Evolutionary conservation across 2,329 filamentous ascomycete species (phyloP), one percentile per base, ranked within the genome.

Genomic region (Monilinia aucupariae): DNA sequence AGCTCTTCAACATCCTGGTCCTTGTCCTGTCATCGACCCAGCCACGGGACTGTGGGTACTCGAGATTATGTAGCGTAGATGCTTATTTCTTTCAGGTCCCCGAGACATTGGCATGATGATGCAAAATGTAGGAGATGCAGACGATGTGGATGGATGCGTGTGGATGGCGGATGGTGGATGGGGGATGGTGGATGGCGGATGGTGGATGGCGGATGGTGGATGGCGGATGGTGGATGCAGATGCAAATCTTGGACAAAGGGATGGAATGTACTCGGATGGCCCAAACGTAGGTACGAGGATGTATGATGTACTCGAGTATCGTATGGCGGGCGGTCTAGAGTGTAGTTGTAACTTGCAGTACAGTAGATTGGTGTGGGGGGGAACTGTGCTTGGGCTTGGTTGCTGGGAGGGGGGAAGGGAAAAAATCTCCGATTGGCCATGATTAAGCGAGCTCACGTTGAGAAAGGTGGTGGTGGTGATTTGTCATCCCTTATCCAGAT

Each of bases 351-450:
- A 54, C 22, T 20, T 55, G 15, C 15, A 55, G 17, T 45, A 25
- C 25, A 55, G 30, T 55, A 50, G 53, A 43, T 32, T 55, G 27
- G 10, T 51, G 9, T 8, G 49, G 49, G 9, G 17, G 49, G 49
- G 30, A 49, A 22, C 37, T 41, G 8, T 39, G 25, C 25, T 45
- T 55, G 39, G 39, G 25, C 43, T 43, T 8, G 20, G 25, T 20
- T 41, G 10, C 25, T 54, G 43, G 39, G 45, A 20, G 22, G 41
- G 39, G 53, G 39, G 1, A 30, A 20, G 4, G 8, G 27, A 30
- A 30, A 30, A 48, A 41, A 27, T 56, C 53, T 56, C 45, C 53
- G 53, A 56, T 45, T 56, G 53, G 53, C 22, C 20, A 4, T 8
- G 27, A 32, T 32, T 56, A 56, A 34, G 53, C 53, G 53, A 56